A percentile compares a stretch with the other conserved stretches of the same genome.
Evolutionary conservation across 2,329 filamentous ascomycete species (phyloP).

Genomic region (Colletotrichum salicis): DNA sequence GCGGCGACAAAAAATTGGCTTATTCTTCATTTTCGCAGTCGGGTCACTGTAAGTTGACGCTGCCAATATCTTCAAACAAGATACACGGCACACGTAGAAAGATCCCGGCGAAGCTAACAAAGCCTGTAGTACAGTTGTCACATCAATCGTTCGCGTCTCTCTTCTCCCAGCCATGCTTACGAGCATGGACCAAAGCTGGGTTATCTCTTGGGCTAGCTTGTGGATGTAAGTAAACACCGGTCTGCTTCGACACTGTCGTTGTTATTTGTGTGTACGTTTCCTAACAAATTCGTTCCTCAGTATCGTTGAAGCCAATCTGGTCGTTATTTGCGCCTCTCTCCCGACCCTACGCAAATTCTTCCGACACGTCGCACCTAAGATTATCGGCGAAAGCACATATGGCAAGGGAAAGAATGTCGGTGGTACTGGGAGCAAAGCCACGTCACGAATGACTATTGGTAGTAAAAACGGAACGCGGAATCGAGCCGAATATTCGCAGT

Average conservation of each 20-base stretch:
- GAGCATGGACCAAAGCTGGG: slow-evolving; percentile 43
- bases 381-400: slow-evolving; percentile 27
- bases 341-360: slow-evolving; percentile 50
- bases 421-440: not conserved
- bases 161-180: slow-evolving; percentile 42
- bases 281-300: slow-evolving; percentile 34
- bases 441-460: slow-evolving; percentile 6
- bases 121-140: slow-evolving; percentile 45
- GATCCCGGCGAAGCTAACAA: not conserved
- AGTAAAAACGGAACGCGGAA: not conserved
- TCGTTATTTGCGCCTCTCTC: slow-evolving; percentile 49
- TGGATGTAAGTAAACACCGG: slow-evolving; percentile 42
- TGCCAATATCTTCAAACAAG: too few relatives aligned
- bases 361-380: slow-evolving; percentile 42
- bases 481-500: slow-evolving; percentile 5
- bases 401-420: not conserved
- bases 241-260: not conserved
- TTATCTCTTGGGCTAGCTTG: slow-evolving; percentile 41
- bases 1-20: slow-evolving; percentile 54
- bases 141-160: slow-evolving; percentile 44
- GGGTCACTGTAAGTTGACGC: slow-evolving; percentile 45
- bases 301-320: slow-evolving; percentile 48
- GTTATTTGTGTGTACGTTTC: not conserved
- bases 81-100: too few relatives aligned
- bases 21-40: slow-evolving; percentile 56